These are phyloP conservation scores for Saccharomycopsis sp. DNA, from an alignment of 805 yeast genomes.

Conservation along the genomic window DNA sequence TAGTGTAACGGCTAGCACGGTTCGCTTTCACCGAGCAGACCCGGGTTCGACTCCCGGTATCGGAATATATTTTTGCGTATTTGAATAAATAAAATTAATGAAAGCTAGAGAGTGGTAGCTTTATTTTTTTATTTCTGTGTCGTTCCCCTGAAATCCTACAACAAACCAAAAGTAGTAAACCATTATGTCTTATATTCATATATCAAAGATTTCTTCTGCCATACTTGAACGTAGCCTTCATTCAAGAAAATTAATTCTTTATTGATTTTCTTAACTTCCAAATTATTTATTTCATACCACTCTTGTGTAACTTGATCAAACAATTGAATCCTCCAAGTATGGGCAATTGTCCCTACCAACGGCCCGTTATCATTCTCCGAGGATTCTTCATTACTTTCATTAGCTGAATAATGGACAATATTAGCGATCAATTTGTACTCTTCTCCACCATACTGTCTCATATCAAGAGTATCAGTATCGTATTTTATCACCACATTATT, in stretches of 20 bases:
- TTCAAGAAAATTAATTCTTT: conserved; percentile 54
- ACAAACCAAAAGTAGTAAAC: neutral
- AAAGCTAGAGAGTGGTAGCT: neutral
- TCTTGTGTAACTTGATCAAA: conserved; percentile 32
- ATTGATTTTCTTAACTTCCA: conserved; percentile 39
- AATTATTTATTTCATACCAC: conserved; percentile 58
- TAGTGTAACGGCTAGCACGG: conserved; percentile 82
- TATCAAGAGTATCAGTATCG: conserved; percentile 31
- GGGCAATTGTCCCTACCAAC: conserved; percentile 27
- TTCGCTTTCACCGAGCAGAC: conserved; percentile 80
- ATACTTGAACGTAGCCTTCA: conserved; percentile 60
- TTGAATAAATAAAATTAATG: too few species aligned
- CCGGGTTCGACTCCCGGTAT: conserved; percentile 87
- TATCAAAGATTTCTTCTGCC: conserved; percentile 36
- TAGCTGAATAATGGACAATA: conserved; percentile 33
- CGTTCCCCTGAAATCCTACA: neutral
- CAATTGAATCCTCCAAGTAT: conserved; percentile 44
- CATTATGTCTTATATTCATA: neutral
- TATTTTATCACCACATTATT: conserved; percentile 41
- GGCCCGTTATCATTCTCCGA: conserved; percentile 21
- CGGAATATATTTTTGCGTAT: conserved; percentile 47
- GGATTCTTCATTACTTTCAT: conserved; percentile 20
- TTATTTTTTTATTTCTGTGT: neutral
- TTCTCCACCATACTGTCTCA: conserved; percentile 23
- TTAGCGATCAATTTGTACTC: conserved; percentile 44